phyloP scores from a whole-genome alignment of 352 stramenopile genomes.

The Globisporangium yorkense region DNA sequence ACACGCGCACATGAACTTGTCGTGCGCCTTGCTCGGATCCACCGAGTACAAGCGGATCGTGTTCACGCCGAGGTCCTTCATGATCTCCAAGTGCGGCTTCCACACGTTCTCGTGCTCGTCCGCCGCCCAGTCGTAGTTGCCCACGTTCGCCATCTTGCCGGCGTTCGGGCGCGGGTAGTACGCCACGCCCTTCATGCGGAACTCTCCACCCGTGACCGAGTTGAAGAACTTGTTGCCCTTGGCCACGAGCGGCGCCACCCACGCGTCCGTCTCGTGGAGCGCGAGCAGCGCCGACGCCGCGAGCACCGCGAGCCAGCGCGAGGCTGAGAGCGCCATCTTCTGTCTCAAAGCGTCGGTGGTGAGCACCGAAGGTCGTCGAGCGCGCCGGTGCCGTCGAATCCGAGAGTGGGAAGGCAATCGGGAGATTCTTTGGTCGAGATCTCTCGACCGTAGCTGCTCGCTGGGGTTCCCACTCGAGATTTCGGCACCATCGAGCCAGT shows the following conservation, averaged over 20 bases:
- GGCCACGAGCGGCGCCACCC: constrained; percentile 37
- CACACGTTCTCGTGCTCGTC: constrained; percentile 60
- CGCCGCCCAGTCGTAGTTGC: constrained; percentile 56
- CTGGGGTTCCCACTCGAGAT: background rate
- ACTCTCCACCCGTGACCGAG: constrained; percentile 51
- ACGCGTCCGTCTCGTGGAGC: constrained; percentile 34
- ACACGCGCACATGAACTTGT: constrained; percentile 77
- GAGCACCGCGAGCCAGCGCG: background rate
- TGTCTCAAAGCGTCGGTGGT: no score
- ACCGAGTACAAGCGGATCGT: constrained; percentile 62
- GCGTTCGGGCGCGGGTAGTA: constrained; percentile 66
- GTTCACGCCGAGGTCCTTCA: constrained; percentile 57
- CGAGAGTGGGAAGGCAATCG: no score
- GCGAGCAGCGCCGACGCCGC: background rate
- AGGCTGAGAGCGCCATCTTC: no score
- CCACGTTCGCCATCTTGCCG: constrained; percentile 39
- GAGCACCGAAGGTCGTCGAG: no score
- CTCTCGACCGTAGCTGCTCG: no score
- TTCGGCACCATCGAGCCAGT: background rate
- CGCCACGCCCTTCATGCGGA: constrained; percentile 63
- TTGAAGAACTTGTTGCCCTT: constrained; percentile 87
- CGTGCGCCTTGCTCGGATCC: constrained; percentile 48
- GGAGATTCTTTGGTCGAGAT: no score
- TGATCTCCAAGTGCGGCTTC: constrained; percentile 38
- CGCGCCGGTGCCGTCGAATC: no score